Percentiles rank a stretch among this genome's conserved stretches.
Evolutionary conservation across 805 yeast species (phyloP).

Genomic region (Dipodascus albidus): DNA sequence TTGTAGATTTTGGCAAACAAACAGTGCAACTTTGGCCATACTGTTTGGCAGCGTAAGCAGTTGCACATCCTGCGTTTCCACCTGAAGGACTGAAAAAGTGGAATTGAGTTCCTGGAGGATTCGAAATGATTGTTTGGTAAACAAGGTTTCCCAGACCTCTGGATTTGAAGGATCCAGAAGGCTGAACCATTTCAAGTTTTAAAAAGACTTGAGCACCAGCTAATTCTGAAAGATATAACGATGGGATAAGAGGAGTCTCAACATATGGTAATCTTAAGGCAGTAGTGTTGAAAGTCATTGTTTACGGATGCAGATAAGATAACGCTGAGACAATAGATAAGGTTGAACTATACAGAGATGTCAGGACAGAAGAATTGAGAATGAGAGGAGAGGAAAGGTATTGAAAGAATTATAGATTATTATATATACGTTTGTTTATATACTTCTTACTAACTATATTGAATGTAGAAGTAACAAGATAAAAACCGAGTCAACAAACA

Average conservation of each 20-base stretch:
- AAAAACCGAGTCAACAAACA: no score
- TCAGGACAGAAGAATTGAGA: no score
- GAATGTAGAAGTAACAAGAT: no score
- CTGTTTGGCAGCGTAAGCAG: conserved; percentile 76
- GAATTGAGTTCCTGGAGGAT: conserved; percentile 25
- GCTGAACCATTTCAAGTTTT: conserved; percentile 78
- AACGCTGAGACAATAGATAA: no score
- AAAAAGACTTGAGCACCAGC: conserved; percentile 59
- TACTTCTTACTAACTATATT: no score
- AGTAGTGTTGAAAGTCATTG: no score
- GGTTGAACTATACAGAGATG: no score
- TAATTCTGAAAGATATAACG: conserved; percentile 61
- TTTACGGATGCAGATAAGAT: no score
- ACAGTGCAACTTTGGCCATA: conserved; percentile 48
- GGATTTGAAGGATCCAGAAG: conserved; percentile 86
- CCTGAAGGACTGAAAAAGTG: conserved; percentile 82
- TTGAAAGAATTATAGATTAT: no score
- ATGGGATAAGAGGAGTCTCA: conserved; percentile 69
- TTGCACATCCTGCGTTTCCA: conserved; percentile 96
- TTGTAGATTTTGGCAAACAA: conserved; percentile 43
- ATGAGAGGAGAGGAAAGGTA: no score
- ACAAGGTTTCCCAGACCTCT: conserved; percentile 93
- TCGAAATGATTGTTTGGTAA: conserved; percentile 41
- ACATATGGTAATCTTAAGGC: conserved; percentile 15
- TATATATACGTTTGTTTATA: no score